Conservation (phyloP, 1,139 yeast genomes). For the Yamadazyma friedrichii region DNA sequence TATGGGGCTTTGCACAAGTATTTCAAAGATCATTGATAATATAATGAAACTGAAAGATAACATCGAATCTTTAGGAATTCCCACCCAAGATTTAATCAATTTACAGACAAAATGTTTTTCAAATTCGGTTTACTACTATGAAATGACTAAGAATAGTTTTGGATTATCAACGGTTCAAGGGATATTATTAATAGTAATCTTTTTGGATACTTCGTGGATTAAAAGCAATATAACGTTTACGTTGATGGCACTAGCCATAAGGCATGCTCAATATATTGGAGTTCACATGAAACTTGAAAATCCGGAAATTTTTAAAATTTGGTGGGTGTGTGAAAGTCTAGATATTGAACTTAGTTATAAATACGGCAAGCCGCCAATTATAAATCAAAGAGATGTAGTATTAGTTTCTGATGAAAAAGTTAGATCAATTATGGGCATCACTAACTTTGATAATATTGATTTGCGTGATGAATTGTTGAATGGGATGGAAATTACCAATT, state of each 20-base stretch:
- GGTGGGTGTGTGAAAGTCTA: constrained; percentile 53
- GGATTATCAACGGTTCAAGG: constrained; percentile 13
- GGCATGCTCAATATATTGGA: constrained; percentile 66
- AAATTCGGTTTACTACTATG: neutral
- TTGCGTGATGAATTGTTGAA: neutral
- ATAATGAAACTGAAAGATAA: neutral
- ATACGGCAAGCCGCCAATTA: constrained; percentile 57
- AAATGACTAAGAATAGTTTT: neutral
- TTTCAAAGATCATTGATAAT: neutral
- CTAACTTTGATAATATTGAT: neutral
- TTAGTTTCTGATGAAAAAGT: neutral
- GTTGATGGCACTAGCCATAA: constrained; percentile 49
- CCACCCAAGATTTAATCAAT: neutral
- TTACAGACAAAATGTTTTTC: constrained; percentile 1
- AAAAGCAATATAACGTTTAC: constrained; percentile 38
- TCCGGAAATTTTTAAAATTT: constrained; percentile 49
- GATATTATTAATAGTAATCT: constrained; percentile 41
- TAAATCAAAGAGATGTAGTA: neutral
- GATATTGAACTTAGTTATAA: constrained; percentile 58
- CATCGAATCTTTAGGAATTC: neutral
- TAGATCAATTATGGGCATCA: neutral
- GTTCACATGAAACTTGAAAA: constrained; percentile 43
- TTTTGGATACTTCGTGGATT: constrained; percentile 41
- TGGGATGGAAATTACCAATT: neutral
- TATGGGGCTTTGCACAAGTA: neutral